Evolutionary conservation across 768 basidiomycete species (phyloP).

Genomic region (Postia placenta): DNA sequence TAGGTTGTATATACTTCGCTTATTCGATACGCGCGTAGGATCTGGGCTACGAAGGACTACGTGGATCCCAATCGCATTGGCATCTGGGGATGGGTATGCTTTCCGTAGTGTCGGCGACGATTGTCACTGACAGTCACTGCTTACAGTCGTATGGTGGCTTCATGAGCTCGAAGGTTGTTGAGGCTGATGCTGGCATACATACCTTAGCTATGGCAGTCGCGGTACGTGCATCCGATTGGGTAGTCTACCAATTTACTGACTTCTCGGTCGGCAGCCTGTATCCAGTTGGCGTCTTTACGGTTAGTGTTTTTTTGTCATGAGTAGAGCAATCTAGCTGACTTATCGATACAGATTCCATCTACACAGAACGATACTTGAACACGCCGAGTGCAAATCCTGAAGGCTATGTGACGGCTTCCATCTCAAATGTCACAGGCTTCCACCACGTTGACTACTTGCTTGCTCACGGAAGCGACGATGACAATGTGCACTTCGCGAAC

Average conservation of each 20-base stretch:
- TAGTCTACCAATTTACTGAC: conserved; percentile 7
- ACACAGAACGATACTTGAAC: conserved; percentile 97
- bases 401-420: conserved; percentile 88
- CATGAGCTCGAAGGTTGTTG: conserved; percentile 89
- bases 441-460: conserved; percentile 72
- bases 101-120: not conserved
- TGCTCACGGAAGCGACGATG: conserved; percentile 92
- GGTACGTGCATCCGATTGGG: conserved; percentile 33
- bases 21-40: conserved; percentile 30
- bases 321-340: conserved; percentile 1
- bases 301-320: conserved; percentile 26
- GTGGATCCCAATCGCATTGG: conserved; percentile 87
- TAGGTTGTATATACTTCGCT: conserved; percentile 2
- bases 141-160: conserved; percentile 90
- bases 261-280: conserved; percentile 52
- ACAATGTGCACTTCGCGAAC: conserved; percentile 95
- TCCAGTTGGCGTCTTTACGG: conserved; percentile 83
- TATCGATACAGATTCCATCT: conserved; percentile 74
- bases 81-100: conserved; percentile 92
- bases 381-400: conserved; percentile 69
- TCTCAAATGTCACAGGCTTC: conserved; percentile 87
- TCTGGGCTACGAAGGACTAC: conserved; percentile 83
- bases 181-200: conserved; percentile 86
- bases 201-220: conserved; percentile 88
- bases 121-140: not conserved